These are phyloP conservation scores for Spizellomyces punctatus DNA, from an alignment of 192 early-diverging fungal species.

Conservation along the genomic window DNA sequence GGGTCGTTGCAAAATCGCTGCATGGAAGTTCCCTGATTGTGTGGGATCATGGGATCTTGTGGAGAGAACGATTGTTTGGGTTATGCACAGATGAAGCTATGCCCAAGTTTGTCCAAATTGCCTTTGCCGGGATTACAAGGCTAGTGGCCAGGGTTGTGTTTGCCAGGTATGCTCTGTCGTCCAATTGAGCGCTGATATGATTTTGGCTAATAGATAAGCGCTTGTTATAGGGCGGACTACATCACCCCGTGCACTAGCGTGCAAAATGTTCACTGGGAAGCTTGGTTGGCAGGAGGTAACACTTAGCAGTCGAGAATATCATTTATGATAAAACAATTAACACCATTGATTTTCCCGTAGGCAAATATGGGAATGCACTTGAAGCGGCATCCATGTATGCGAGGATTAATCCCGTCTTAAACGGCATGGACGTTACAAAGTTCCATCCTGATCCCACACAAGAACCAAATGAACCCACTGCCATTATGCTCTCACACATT, in stretches of 20 bases:
- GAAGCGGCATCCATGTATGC: constrained; percentile 11
- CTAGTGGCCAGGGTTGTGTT: constrained; percentile 41
- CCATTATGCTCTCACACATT: constrained; percentile 51
- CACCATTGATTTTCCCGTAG: too few species aligned
- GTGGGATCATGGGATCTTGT: constrained; percentile 55
- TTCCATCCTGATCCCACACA: constrained; percentile 37
- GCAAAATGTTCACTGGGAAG: constrained; percentile 47
- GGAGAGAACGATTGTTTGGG: constrained; percentile 49
- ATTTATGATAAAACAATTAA: too few species aligned
- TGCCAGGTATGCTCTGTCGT: constrained; percentile 27
- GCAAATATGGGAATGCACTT: constrained; percentile 20
- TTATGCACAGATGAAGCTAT: constrained; percentile 42
- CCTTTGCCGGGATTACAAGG: constrained; percentile 43
- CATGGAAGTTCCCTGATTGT: constrained; percentile 37
- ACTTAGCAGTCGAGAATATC: too few species aligned
- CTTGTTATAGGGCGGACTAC: constrained; percentile 32
- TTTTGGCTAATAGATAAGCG: not conserved
- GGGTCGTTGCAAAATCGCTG: constrained; percentile 45
- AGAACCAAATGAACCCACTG: constrained; percentile 34
- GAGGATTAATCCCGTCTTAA: constrained; percentile 44
- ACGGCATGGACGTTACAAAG: constrained; percentile 48
- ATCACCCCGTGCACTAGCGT: constrained; percentile 50
- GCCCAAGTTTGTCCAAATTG: constrained; percentile 48
- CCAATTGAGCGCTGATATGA: not conserved
- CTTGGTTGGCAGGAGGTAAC: constrained; percentile 38